Base-by-base conservation (phyloP, 2,329 filamentous ascomycete genomes). In the Aciculosporium take region DNA sequence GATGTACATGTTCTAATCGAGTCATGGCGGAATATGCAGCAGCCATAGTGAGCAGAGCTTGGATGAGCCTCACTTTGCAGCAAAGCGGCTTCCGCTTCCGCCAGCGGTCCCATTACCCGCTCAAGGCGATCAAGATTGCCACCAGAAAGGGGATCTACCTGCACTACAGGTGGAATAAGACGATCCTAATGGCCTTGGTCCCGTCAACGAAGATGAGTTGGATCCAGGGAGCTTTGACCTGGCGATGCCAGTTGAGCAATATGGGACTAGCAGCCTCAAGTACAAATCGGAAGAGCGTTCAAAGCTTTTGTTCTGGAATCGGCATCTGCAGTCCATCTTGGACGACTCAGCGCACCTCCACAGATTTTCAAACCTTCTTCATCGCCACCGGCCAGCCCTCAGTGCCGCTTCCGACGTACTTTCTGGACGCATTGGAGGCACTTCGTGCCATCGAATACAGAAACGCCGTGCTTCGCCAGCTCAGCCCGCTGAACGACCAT, bases 341-440 rank as follows among this genome's bases (percentile, higher is more conserved):
- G 63, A 68, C 3, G 74, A 84, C 46, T 72, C 78, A 0, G 63
- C 71, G 9, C 68, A 79, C 25, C 64, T 85, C 3, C 65, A 76
- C 36, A 70, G 68, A 27, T 87, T 87, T 54, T 80, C 75, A 4
- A 68, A 72, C 3, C 87, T 84, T 50, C 63, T 87, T 2, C 71
- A 72, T 45, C 57, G 64, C 6, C 64, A 71, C 36, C 68, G 79
- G 30, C 74, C 78, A 8, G 62, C 71, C 71, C 10, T 84, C 81
- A 1, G 66, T 84, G 2, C 72, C 79, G 0, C 61, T 82, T 5
- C 61, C 87, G 10, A 72, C 77, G 18, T 84, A 85, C 61, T 85
- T 84, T 46, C 66, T 86, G 4, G 78, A 84, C 50, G 72, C 79
- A 0, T 57, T 77, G 41, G 87, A 87, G 54, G 81, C 81, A 0